Evolutionary conservation across 371 early-diverging fungal species (phyloP).

Genomic region (Cokeromyces recurvatus): DNA sequence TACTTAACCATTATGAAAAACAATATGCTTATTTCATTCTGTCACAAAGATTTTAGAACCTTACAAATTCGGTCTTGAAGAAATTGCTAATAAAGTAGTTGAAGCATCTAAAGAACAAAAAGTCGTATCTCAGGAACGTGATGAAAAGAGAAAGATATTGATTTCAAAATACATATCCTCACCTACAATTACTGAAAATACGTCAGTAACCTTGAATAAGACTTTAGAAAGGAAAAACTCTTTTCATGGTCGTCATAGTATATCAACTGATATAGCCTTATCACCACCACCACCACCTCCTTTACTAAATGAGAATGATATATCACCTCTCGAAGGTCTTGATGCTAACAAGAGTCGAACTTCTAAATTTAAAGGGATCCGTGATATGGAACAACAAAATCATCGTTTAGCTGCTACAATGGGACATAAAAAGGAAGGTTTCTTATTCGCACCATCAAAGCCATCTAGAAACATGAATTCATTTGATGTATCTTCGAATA

Average conservation of each 20-base stretch:
- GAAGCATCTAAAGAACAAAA: slow-evolving; percentile 39
- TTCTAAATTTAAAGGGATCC: slow-evolving; percentile 52
- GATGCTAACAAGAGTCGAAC: neutral
- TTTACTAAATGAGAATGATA: too few relatives aligned
- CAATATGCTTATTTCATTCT: slow-evolving; percentile 12
- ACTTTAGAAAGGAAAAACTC: too few relatives aligned
- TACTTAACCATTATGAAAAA: slow-evolving; percentile 17
- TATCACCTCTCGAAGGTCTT: too few relatives aligned
- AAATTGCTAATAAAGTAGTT: slow-evolving; percentile 29
- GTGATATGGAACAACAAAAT: slow-evolving; percentile 54
- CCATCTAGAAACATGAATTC: slow-evolving; percentile 15
- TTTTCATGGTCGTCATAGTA: too few relatives aligned
- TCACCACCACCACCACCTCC: neutral
- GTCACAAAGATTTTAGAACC: slow-evolving; percentile 12
- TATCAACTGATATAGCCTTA: too few relatives aligned
- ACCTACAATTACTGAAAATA: too few relatives aligned
- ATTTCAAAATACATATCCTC: slow-evolving; percentile 16
- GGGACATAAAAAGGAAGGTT: slow-evolving; percentile 60
- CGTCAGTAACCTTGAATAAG: too few relatives aligned
- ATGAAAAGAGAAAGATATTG: slow-evolving; percentile 27
- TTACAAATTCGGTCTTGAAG: slow-evolving; percentile 30
- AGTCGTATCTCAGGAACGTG: slow-evolving; percentile 29
- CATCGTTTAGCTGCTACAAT: slow-evolving; percentile 10
- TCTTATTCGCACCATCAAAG: slow-evolving; percentile 57
- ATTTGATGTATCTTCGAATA: slow-evolving; percentile 20